A percentile compares a stretch with the other conserved stretches of the same genome.
These are phyloP conservation scores for Aspergillus candidus DNA, from an alignment of 2,329 filamentous ascomycete species.

Conservation along the genomic window DNA sequence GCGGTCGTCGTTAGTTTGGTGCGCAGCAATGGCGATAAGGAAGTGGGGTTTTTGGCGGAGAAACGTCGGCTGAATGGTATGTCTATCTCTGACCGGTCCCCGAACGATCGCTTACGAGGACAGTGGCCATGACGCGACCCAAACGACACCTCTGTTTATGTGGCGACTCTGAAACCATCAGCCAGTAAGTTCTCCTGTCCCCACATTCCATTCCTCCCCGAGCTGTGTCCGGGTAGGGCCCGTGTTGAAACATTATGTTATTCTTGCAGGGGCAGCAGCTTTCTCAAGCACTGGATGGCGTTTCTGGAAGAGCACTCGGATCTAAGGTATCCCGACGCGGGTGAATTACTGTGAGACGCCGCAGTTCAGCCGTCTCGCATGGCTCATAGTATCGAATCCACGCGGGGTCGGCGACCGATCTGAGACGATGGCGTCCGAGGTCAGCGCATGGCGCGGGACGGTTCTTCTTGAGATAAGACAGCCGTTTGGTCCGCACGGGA, in stretches of 20 bases:
- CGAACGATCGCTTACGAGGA: not conserved
- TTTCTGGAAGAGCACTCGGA: slow-evolving; percentile 87
- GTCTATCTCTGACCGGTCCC: slow-evolving; percentile 23
- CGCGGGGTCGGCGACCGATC: no score
- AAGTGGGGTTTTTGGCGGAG: slow-evolving; percentile 90
- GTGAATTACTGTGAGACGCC: slow-evolving; percentile 27
- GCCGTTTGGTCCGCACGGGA: no score
- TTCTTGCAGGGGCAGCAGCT: slow-evolving; percentile 65
- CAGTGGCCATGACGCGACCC: slow-evolving; percentile 94
- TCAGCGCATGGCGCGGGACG: no score
- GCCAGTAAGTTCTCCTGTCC: slow-evolving; percentile 59
- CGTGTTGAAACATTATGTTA: not conserved
- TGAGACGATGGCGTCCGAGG: not conserved
- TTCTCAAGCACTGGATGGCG: slow-evolving; percentile 85
- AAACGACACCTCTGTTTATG: slow-evolving; percentile 85
- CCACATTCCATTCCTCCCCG: not conserved
- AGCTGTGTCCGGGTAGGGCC: not conserved
- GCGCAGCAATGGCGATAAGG: slow-evolving; percentile 75
- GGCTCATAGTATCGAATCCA: no score
- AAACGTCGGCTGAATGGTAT: slow-evolving; percentile 87
- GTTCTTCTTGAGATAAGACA: not conserved
- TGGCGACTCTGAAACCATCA: slow-evolving; percentile 89
- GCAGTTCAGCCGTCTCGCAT: no score
- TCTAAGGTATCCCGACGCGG: slow-evolving; percentile 72
- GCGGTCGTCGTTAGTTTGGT: slow-evolving; percentile 91